A percentile compares a stretch with the other conserved stretches of the same genome.
These are phyloP conservation scores for Boletellus ananiceps DNA, from an alignment of 768 basidiomycete species.

Conservation along the genomic window DNA sequence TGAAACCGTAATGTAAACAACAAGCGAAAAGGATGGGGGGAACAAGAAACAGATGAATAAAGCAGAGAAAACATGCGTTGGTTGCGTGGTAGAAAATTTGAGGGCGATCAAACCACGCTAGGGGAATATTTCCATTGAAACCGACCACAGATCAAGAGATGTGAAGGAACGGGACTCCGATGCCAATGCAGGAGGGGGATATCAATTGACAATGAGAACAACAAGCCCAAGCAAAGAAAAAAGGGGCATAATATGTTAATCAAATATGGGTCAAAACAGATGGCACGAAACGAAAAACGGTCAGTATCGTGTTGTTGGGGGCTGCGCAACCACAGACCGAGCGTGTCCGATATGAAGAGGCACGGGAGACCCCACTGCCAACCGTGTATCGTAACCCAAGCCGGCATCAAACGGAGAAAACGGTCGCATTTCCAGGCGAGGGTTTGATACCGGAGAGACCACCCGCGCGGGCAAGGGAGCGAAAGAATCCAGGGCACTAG, in stretches of 20 bases:
- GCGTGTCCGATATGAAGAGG: conserved; percentile 1
- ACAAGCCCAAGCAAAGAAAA: neutral
- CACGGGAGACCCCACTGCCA: conserved; percentile 2
- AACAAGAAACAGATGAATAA: too few relatives aligned
- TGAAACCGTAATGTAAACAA: too few relatives aligned
- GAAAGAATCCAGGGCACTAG: conserved; percentile 34
- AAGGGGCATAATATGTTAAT: conserved; percentile 13
- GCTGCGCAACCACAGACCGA: conserved; percentile 9
- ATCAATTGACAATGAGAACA: conserved; percentile 2
- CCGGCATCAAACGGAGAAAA: conserved; percentile 46
- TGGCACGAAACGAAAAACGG: neutral
- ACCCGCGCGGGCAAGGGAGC: conserved; percentile 17
- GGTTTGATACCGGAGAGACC: conserved; percentile 5
- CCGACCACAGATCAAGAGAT: neutral
- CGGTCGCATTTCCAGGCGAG: conserved; percentile 37
- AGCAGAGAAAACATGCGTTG: too few relatives aligned
- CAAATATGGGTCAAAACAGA: conserved; percentile 12
- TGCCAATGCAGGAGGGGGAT: neutral
- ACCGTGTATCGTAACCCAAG: conserved; percentile 13
- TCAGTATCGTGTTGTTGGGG: conserved; percentile 14
- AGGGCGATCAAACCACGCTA: too few relatives aligned
- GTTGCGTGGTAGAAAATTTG: too few relatives aligned
- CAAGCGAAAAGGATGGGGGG: too few relatives aligned
- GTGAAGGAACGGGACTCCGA: neutral
- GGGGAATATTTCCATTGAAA: neutral